Evolutionary conservation across 129 eudicot genomes (phyloP).

Genomic region (Lactuca sativa): DNA sequence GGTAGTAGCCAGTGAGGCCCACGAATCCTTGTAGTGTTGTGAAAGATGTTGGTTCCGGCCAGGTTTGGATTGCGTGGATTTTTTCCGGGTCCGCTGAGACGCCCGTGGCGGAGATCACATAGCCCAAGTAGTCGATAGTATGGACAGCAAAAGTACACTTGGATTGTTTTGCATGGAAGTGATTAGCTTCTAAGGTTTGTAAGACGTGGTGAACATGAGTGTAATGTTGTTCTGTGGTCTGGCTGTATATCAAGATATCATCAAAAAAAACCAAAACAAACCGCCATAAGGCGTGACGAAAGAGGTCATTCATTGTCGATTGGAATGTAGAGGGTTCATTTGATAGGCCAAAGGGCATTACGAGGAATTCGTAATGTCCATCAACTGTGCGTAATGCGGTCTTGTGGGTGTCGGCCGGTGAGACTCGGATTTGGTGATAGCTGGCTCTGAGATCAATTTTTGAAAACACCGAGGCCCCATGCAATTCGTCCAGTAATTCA

Average conservation of each 20-base stretch:
- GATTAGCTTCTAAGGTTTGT: neutral
- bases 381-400: neutral
- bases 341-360: too few species aligned
- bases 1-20: neutral
- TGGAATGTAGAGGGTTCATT: neutral
- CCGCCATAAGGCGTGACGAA: neutral
- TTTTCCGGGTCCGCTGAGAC: neutral
- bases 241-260: neutral
- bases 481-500: neutral
- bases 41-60: neutral
- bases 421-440: neutral
- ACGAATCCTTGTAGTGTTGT: neutral
- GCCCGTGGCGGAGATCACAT: neutral
- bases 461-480: neutral
- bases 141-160: neutral
- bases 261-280: neutral
- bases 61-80: too few species aligned
- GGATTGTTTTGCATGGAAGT: neutral
- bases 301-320: neutral
- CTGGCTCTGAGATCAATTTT: constrained; percentile 7
- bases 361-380: too few species aligned
- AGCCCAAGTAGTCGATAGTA: neutral
- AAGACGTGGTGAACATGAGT: neutral
- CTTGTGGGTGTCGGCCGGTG: neutral
- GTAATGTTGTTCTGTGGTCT: neutral